phyloP scores from a whole-genome alignment of 192 early-diverging fungal species.

The Podila horticola region DNA sequence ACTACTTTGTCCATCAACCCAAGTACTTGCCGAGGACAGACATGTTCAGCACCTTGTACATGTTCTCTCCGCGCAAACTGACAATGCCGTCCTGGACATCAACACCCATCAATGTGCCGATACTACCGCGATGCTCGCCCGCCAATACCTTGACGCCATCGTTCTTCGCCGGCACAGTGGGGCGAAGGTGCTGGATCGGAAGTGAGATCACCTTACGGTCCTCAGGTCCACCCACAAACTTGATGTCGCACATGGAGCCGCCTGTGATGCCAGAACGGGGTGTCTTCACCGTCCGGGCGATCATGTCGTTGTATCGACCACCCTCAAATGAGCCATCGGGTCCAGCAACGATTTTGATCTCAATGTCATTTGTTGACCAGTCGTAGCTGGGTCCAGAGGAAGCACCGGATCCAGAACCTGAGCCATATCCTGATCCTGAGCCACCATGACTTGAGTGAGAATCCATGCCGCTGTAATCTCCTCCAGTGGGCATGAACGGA shows the following conservation, averaged over 20 bases:
- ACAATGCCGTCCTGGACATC: constrained; percentile 83
- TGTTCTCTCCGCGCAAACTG: constrained; percentile 65
- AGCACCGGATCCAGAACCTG: constrained; percentile 12
- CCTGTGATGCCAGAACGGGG: constrained; percentile 47
- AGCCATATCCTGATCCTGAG: constrained; percentile 50
- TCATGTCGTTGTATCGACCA: constrained; percentile 58
- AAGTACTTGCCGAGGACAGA: constrained; percentile 61
- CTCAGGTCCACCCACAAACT: constrained; percentile 46
- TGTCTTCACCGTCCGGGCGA: constrained; percentile 62
- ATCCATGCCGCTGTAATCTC: constrained; percentile 56
- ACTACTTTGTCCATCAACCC: constrained; percentile 5
- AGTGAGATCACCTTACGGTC: constrained; percentile 43
- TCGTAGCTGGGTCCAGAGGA: constrained; percentile 35
- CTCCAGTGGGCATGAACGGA: constrained; percentile 60
- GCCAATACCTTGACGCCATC: constrained; percentile 79
- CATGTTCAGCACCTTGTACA: constrained; percentile 68
- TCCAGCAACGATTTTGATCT: constrained; percentile 48
- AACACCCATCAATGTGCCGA: constrained; percentile 75
- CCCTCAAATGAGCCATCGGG: constrained; percentile 41
- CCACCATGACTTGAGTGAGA: constrained; percentile 61
- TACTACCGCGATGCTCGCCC: constrained; percentile 64
- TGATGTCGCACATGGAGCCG: constrained; percentile 56
- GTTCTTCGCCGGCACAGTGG: constrained; percentile 73
- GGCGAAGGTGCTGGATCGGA: constrained; percentile 54
- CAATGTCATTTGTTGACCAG: constrained; percentile 68